Conservation (phyloP, 2,329 filamentous ascomycete genomes). For the Hirsutella minnesotensis region DNA sequence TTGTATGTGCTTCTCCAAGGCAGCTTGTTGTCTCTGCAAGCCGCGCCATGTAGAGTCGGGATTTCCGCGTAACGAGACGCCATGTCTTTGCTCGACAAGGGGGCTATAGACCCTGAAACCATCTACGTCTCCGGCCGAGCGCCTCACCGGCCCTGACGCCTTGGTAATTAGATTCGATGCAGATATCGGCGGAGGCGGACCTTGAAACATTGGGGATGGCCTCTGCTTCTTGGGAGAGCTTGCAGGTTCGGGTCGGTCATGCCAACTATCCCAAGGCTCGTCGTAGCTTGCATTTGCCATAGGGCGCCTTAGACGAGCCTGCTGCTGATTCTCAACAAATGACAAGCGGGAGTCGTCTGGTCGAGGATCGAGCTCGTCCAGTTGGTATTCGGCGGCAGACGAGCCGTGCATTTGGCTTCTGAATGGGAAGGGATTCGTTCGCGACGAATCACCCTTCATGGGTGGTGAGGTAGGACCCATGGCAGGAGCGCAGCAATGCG, state of each 20-base stretch:
- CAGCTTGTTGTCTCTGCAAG: conserved; percentile 32
- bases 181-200: conserved; percentile 40
- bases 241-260: conserved; percentile 14
- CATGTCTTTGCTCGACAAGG: conserved; percentile 23
- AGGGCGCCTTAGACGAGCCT: conserved; percentile 10
- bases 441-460: conserved; percentile 13
- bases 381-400: conserved; percentile 21
- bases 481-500: too few species aligned
- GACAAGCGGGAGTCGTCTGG: conserved; percentile 14
- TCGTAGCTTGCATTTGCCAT: conserved; percentile 3
- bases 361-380: conserved; percentile 26
- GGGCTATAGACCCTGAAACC: conserved; percentile 15
- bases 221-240: conserved; percentile 18
- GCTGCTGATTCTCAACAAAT: conserved; percentile 11
- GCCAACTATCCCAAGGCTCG: conserved; percentile 8
- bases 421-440: conserved; percentile 14
- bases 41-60: conserved; percentile 35
- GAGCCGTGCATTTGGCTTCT: conserved; percentile 13
- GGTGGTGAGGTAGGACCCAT: not conserved
- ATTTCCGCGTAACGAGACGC: conserved; percentile 13
- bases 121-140: conserved; percentile 8
- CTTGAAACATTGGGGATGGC: conserved; percentile 28
- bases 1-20: conserved; percentile 35
- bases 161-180: conserved; percentile 24
- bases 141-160: not conserved